Percentiles rank a stretch among this genome's conserved stretches.
phyloP scores from a whole-genome alignment of 805 yeast species.

The Zygosaccharomyces bisporus region DNA sequence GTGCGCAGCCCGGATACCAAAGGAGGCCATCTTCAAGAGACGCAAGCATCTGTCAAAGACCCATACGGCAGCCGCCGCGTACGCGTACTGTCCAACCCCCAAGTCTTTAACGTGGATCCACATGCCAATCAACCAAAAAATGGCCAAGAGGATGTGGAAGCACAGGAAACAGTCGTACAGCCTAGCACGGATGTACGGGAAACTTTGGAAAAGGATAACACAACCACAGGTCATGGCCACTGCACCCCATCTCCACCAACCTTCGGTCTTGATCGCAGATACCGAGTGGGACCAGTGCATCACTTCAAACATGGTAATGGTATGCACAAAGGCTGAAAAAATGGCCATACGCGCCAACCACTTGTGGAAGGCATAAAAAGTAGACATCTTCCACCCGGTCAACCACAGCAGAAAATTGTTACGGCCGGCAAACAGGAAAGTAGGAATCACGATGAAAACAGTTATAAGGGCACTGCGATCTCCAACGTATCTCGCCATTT shows the following conservation, averaged over 20 bases:
- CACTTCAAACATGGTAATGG: slow-evolving; percentile 12
- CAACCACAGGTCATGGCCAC: slow-evolving; percentile 33
- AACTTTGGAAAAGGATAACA: slow-evolving; percentile 40
- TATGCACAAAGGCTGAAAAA: slow-evolving; percentile 11
- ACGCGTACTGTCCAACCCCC: slow-evolving; percentile 49
- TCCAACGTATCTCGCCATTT: slow-evolving; percentile 34
- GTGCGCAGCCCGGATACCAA: slow-evolving; percentile 59
- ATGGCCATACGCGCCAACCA: slow-evolving; percentile 51
- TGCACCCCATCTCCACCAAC: slow-evolving; percentile 39
- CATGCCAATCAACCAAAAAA: slow-evolving; percentile 41
- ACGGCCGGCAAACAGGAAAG: slow-evolving; percentile 63
- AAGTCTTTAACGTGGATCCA: slow-evolving; percentile 41
- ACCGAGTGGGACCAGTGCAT: slow-evolving; percentile 22
- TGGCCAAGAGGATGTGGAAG: slow-evolving; percentile 43
- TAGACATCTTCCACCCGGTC: slow-evolving; percentile 57
- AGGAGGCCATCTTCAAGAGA: slow-evolving; percentile 46
- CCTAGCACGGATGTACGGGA: slow-evolving; percentile 41
- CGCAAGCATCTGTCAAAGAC: slow-evolving; percentile 57
- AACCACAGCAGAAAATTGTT: slow-evolving; percentile 59
- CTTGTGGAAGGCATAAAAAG: slow-evolving; percentile 59
- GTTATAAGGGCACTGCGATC: slow-evolving; percentile 51
- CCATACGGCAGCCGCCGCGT: slow-evolving; percentile 62
- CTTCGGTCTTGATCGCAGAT: slow-evolving; percentile 31
- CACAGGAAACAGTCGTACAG: slow-evolving; percentile 45
- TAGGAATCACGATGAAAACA: slow-evolving; percentile 47